Evolutionary conservation across 2,329 filamentous ascomycete genomes (phyloP), one percentile per base, ranked within the genome.

Genomic region (Cryphonectria carpinicola): DNA sequence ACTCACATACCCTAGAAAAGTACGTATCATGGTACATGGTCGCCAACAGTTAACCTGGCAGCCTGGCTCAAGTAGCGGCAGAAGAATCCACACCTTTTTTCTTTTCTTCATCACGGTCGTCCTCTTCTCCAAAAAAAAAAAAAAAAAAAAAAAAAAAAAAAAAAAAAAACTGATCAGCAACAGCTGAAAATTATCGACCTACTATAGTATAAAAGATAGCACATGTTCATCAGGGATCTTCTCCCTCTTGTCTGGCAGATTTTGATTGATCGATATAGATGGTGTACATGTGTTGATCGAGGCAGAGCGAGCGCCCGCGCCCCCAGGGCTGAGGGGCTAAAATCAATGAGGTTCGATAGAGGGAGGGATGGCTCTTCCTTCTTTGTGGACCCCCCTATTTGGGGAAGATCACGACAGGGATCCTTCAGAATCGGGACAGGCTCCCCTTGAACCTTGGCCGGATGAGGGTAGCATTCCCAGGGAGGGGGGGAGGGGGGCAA

Each of bases 381-480:
- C 19, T 10, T n/a, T 56, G 52, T 25, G 52, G 61, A 25, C 39
- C 10, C 37, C 22, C 46, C 46, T 49, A 43, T 65, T 52, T 32
- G 62, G 62, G 62, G 8, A 32, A 46, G 41, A 32, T n/a, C 41
- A 35, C 14, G 39, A 32, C 62, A 65, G 62, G 62, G 62, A 43
- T 65, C 62, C 41, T 49, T 65, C 62, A 35, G 43, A 49, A 65
- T 65, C 7, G 62, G 62, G 62, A 65, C 28, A 19, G 58, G 58
- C 35, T 22, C 58, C 8, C 32, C 58, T 39, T 19, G 58, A 35
- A 61, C 32, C 25, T 32, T 39, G 58, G 32, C 58, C 58, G 58
- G 32, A 61, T 61, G 32, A 37, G 32, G 58, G 58, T 61, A 39
- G 17, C 32, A 39, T 61, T n/a, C 22, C 25, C 28, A 8, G 13